Evolutionary conservation across 805 yeast genomes (phyloP), one percentile per base, ranked within the genome.

Genomic region (Phaffomyces antillensis): DNA sequence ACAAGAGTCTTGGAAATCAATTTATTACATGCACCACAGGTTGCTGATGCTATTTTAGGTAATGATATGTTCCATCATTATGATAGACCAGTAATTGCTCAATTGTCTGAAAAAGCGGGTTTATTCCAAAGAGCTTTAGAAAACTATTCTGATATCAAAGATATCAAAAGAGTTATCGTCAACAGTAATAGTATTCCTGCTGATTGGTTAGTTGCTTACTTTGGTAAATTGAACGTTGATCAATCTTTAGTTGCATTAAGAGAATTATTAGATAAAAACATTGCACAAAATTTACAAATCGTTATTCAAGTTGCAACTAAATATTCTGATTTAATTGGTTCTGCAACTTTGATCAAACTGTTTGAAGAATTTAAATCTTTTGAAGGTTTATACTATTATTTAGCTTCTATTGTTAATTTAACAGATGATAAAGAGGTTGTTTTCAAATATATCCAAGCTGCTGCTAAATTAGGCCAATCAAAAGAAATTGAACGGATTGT

Each of bases 41-140:
- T 93, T 46, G 99, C 99, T 37, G 99, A 93, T 67, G 99, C 99
- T 18, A 93, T 93, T 54, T 75, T 93, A 58, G 96, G 97, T 49
- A 93, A 91, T 66, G 81, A 83, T 49, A 91, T 93, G 87, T 93
- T 95, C 71, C 80, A 90, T 53, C 96, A 90, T 63, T 93, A 87
- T 65, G 99, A 93, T 66, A 85, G 87, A 57, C 89, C 95, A 56
- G 83, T 95, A 33, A 83, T 93, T 61, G 99, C 98, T 20, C 76
- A 81, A 47, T 75, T 95, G 53, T 81, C 96, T 66, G 99, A 93
- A 69, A 88, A 88, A 68, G 91, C 96, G n/a, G 98, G 97, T 17
- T 75, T 93, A 53, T 82, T 74, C 65, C 96, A 90, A 73, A 84
- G 98, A 63, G 98, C 99, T 17, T 75, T 93, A 55, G 99, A 93